phyloP scores from a whole-genome alignment of 768 basidiomycete genomes.

The Leccinum rimulosum region DNA sequence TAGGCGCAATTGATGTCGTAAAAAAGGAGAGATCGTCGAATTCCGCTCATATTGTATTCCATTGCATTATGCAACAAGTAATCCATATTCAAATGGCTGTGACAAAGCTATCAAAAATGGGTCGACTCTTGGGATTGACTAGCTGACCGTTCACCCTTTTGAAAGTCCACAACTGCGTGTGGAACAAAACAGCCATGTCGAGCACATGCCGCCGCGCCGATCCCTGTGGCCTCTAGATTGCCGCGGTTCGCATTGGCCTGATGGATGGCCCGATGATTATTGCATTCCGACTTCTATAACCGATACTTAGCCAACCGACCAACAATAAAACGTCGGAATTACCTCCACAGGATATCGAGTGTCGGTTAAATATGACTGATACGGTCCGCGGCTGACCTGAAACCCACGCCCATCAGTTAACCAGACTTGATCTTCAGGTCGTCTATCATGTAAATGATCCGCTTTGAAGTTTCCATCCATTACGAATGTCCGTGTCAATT shows the following conservation, averaged over 20 bases:
- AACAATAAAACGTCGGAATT: background rate
- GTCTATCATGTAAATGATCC: conserved; percentile 5
- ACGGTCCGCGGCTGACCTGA: background rate
- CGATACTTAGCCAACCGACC: background rate
- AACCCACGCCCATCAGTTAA: background rate
- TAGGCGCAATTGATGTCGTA: conserved; percentile 13
- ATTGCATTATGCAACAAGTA: background rate
- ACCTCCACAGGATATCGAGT: background rate
- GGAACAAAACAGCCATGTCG: conserved; percentile 3
- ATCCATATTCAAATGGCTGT: conserved; percentile 12
- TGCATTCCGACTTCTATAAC: background rate
- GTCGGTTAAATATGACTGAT: background rate
- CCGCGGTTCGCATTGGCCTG: background rate
- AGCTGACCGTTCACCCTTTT: background rate
- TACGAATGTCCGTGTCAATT: background rate
- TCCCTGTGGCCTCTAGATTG: background rate
- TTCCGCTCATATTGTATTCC: background rate
- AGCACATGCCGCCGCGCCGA: background rate
- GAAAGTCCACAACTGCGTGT: background rate
- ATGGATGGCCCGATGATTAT: background rate
- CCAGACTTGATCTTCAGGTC: background rate
- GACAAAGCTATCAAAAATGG: background rate
- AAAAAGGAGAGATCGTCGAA: background rate
- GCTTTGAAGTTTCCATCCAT: conserved; percentile 21
- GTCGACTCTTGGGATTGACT: background rate